These are phyloP conservation scores for Triangularia verruculosa DNA, from an alignment of 2,329 filamentous ascomycete species.

Conservation along the genomic window DNA sequence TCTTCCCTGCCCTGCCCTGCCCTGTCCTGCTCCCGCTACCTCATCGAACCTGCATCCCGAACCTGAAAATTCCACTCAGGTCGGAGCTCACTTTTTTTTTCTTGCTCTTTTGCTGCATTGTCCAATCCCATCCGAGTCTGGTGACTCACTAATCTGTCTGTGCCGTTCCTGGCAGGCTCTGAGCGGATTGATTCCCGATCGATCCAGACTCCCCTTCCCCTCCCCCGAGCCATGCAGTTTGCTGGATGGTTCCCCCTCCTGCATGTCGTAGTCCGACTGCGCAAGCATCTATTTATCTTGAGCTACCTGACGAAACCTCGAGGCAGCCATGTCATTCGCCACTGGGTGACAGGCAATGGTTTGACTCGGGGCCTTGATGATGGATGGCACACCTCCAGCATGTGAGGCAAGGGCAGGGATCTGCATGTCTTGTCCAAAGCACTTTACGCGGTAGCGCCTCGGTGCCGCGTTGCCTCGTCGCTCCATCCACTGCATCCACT, in stretches of 20 bases:
- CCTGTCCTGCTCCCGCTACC: neutral
- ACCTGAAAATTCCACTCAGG: neutral
- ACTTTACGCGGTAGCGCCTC: slow-evolving; percentile 34
- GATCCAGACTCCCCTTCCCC: neutral
- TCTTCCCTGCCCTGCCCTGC: neutral
- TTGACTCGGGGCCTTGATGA: neutral
- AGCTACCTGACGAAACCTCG: too few species aligned
- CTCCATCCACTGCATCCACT: too few species aligned
- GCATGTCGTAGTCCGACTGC: neutral
- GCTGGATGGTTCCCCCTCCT: neutral
- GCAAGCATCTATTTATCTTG: neutral
- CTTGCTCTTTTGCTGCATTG: slow-evolving; percentile 2
- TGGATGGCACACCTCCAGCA: slow-evolving; percentile 11
- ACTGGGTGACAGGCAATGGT: neutral
- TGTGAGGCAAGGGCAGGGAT: slow-evolving; percentile 23
- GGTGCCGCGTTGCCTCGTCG: slow-evolving; percentile 26
- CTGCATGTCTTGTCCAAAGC: slow-evolving; percentile 27
- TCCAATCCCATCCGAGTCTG: slow-evolving; percentile 12
- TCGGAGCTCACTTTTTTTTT: neutral
- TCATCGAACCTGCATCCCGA: neutral
- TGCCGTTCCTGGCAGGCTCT: neutral
- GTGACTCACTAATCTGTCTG: slow-evolving; percentile 25
- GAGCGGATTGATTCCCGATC: neutral
- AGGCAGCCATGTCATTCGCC: neutral
- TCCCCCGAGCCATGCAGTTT: neutral